These are phyloP conservation scores for Peronosclerospora sorghi DNA, from an alignment of 352 stramenopile species.

Conservation along the genomic window DNA sequence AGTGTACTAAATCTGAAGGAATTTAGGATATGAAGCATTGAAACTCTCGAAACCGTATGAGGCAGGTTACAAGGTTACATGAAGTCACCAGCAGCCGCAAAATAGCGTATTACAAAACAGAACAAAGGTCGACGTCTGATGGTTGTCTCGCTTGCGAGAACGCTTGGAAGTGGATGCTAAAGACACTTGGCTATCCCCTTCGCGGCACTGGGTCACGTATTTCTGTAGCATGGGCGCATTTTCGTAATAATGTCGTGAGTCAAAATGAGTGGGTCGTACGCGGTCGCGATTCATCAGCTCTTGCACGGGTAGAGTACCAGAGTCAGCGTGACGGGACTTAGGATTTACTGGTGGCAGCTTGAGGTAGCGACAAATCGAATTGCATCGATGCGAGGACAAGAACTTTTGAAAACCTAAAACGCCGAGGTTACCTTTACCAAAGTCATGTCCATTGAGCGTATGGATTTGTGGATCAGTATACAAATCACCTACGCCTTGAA, in stretches of 20 bases:
- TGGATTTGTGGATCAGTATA: constrained; percentile 93
- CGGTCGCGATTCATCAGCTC: constrained; percentile 73
- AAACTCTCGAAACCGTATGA: constrained; percentile 8
- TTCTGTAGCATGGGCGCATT: constrained; percentile 80
- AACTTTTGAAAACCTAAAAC: constrained; percentile 82
- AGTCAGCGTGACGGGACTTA: constrained; percentile 63
- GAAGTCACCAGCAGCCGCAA: constrained; percentile 10
- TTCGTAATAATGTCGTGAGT: constrained; percentile 83
- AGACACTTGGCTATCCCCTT: constrained; percentile 20
- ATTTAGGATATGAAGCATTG: constrained; percentile 10
- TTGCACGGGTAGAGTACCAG: constrained; percentile 62
- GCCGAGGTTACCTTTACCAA: constrained; percentile 82
- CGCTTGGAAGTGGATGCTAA: constrained; percentile 20
- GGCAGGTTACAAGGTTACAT: constrained; percentile 1
- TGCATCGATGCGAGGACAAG: constrained; percentile 79
- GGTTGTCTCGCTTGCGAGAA: constrained; percentile 8
- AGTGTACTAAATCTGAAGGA: constrained; percentile 16
- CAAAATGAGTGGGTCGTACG: constrained; percentile 59
- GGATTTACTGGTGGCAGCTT: constrained; percentile 75
- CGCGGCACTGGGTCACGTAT: constrained; percentile 65
- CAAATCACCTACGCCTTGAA: constrained; percentile 91
- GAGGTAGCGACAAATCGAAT: constrained; percentile 81
- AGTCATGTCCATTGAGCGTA: constrained; percentile 79
- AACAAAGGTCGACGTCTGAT: constrained; percentile 4
- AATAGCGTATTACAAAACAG: constrained; percentile 18